Conservation (phyloP, 2,329 filamentous ascomycete species). For the Mollisiaceae sp. region DNA sequence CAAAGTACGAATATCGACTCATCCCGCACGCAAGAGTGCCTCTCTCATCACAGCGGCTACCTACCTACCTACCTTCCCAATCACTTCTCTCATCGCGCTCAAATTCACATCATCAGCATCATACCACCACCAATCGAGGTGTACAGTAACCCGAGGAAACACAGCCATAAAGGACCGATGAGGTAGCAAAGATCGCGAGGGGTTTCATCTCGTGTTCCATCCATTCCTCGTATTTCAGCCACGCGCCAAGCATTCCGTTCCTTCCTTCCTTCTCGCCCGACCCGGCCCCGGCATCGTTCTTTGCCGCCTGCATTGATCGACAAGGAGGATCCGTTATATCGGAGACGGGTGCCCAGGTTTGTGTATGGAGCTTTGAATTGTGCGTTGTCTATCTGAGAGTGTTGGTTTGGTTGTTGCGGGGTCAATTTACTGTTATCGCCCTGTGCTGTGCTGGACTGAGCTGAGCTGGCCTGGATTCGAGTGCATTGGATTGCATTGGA, state of each 20-base stretch:
- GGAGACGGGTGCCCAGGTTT: slow-evolving; percentile 3
- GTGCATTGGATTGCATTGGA: too few species aligned
- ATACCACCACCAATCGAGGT: too few species aligned
- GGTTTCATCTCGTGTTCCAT: slow-evolving; percentile 12
- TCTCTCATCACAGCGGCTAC: background rate
- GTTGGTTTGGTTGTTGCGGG: too few species aligned
- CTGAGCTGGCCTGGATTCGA: too few species aligned
- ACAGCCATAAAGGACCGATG: background rate
- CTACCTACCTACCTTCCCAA: background rate
- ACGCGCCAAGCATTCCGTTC: slow-evolving; percentile 14
- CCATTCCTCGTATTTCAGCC: background rate
- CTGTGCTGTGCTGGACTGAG: too few species aligned
- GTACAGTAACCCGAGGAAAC: background rate
- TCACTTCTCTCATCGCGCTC: background rate
- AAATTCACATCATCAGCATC: background rate
- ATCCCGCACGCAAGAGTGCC: background rate
- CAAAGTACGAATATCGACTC: background rate
- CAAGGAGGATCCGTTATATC: background rate
- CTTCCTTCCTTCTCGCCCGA: background rate
- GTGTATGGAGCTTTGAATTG: background rate
- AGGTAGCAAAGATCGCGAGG: background rate
- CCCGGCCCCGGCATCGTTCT: background rate
- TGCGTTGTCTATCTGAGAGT: background rate
- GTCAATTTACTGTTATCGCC: too few species aligned
- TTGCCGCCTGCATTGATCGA: slow-evolving; percentile 3